These are phyloP conservation scores for Aureobasidium sp. DNA, from an alignment of 2,329 filamentous ascomycete species.

Conservation along the genomic window DNA sequence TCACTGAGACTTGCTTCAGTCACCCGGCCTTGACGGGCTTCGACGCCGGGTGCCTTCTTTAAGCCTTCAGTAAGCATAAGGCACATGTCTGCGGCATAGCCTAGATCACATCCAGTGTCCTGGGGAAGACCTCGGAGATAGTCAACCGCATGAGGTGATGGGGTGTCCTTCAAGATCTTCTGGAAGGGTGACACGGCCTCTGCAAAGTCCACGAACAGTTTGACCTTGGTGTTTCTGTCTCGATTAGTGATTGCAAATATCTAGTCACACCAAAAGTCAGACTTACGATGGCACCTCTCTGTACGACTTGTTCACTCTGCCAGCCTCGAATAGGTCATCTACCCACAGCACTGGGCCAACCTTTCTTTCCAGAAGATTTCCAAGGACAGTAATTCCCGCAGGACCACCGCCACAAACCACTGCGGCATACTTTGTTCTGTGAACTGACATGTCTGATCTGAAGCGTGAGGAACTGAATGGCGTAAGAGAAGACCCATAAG, in stretches of 20 bases:
- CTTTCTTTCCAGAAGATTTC: conserved; percentile 51
- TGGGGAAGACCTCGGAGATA: conserved; percentile 45
- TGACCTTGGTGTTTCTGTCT: conserved; percentile 49
- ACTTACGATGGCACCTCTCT: conserved; percentile 50
- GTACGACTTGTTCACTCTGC: conserved; percentile 39
- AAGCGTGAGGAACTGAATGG: neutral
- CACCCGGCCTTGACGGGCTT: conserved; percentile 31
- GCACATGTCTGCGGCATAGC: conserved; percentile 49
- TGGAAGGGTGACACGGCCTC: conserved; percentile 45
- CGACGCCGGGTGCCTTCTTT: conserved; percentile 30
- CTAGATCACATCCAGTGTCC: conserved; percentile 49
- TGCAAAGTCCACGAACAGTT: conserved; percentile 50
- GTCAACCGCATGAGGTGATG: conserved; percentile 47
- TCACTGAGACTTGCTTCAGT: conserved; percentile 31
- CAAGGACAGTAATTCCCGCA: conserved; percentile 51
- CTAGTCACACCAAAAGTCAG: neutral
- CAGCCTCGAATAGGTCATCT: conserved; percentile 46
- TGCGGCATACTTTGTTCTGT: conserved; percentile 34
- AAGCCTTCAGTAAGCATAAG: conserved; percentile 40
- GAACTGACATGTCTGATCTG: conserved; percentile 14
- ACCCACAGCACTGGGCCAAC: conserved; percentile 48
- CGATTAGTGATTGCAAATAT: neutral
- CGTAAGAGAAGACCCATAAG: neutral
- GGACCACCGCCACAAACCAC: conserved; percentile 52
- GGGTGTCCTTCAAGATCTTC: conserved; percentile 39